Base-by-base conservation (phyloP, 164 flowering plant genomes). In the Sedum album region DNA sequence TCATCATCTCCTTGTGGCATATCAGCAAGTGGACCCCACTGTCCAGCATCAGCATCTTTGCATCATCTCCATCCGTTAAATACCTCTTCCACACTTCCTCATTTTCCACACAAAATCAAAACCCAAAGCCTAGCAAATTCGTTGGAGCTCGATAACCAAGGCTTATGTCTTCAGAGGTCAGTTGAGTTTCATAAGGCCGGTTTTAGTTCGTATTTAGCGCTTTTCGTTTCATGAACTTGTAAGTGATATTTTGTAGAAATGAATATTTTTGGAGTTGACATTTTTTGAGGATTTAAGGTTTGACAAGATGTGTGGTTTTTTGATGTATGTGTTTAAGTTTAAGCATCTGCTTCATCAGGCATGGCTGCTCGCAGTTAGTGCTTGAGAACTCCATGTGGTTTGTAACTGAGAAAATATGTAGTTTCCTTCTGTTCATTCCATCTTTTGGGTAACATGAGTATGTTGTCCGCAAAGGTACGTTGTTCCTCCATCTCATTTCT, bases 341-440 rank as follows among this genome's bases (percentile, higher is more conserved):
- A 57, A 28, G 33, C 33, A 57, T 57, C 62, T 11, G 15, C 48
- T 44, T 14, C 60, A 9, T 55, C 62, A 57, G 62, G 33, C 62
- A 57, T 57, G 62, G 62, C 62, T 57, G 33, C 62, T 57, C 62
- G 62, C 62, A 57, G 33, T 57, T 57, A 57, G 62, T 57, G 62
- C 62, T 57, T 57, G 62, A 57, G 62, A 57, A 0, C 62, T 57
- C 62, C 33, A 57, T 57, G 62, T 28, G 62, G 20, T 28, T 21
- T 57, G 62, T 57, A 57, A 57, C 33, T 57, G 33, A 26, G 62
- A 57, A 57, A 57, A 57, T 28, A 57, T 28, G 62, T 57, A 57
- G 20, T 57, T 57, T 57, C 5, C n/a, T 57, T 57, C 62, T 57
- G 62, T 57, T 57, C 62, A 57, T 57, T 57, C 31, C 33, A 28